These are phyloP conservation scores for Trametes maxima DNA, from an alignment of 768 basidiomycete species.

Conservation along the genomic window DNA sequence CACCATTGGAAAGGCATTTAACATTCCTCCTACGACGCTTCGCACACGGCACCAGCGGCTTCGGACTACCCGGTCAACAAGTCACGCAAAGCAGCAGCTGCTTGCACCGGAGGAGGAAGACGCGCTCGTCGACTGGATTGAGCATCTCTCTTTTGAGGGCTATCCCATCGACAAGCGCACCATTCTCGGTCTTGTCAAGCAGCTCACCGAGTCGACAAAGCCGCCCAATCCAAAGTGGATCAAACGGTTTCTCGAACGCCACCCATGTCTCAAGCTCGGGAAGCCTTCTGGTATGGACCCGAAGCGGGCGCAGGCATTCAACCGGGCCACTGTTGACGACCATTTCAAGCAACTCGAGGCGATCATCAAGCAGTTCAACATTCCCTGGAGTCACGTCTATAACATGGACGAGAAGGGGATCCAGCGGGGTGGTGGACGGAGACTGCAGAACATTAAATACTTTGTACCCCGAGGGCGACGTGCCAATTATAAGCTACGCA, in stretches of 20 bases:
- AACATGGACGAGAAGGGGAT: conserved; percentile 35
- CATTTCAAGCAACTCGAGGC: conserved; percentile 14
- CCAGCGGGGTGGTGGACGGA: conserved; percentile 18
- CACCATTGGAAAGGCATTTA: no score
- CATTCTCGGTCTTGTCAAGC: conserved; percentile 15
- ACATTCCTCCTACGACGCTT: no score
- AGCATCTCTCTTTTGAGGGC: conserved; percentile 13
- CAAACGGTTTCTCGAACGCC: conserved; percentile 25
- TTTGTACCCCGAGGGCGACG: conserved; percentile 26
- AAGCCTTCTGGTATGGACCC: conserved; percentile 37
- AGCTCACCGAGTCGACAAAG: conserved; percentile 1
- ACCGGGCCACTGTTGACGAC: conserved; percentile 24
- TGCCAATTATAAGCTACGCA: conserved; percentile 27
- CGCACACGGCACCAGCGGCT: no score
- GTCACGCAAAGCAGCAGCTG: conserved; percentile 24
- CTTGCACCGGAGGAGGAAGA: conserved; percentile 24
- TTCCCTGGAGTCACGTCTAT: conserved; percentile 25
- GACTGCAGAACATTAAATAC: conserved; percentile 11
- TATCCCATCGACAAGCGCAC: conserved; percentile 21
- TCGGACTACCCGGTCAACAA: no score
- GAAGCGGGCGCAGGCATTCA: conserved; percentile 38
- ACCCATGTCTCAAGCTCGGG: conserved; percentile 27
- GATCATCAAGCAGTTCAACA: conserved; percentile 8
- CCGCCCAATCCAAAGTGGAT: conserved; percentile 22
- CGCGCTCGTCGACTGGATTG: conserved; percentile 27